Conservation (phyloP, 2,329 filamentous ascomycete species). For the Nemania sp. region DNA sequence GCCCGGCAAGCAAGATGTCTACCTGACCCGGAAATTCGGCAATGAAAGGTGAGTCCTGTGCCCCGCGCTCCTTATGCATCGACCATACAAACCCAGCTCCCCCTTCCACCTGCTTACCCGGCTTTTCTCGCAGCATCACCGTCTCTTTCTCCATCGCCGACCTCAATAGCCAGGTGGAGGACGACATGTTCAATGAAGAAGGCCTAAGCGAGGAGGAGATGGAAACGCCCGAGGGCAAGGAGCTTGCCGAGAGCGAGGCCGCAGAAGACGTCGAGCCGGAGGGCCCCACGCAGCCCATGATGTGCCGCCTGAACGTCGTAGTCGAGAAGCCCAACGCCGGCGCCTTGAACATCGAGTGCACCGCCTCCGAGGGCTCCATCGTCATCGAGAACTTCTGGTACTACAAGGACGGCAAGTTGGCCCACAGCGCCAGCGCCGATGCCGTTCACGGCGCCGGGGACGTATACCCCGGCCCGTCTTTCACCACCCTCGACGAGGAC, state of each 20-base stretch:
- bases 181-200: conserved; percentile 59
- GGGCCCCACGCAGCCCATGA: conserved; percentile 63
- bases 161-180: conserved; percentile 68
- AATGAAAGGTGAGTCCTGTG: conserved; percentile 76
- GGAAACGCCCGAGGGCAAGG: conserved; percentile 44
- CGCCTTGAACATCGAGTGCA: conserved; percentile 82
- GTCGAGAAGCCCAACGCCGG: conserved; percentile 87
- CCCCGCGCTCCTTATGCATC: too few relatives aligned
- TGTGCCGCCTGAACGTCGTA: conserved; percentile 81
- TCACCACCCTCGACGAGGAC: conserved; percentile 93
- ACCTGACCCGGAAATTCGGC: conserved; percentile 78
- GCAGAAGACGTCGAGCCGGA: conserved; percentile 57
- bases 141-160: conserved; percentile 85
- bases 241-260: conserved; percentile 59
- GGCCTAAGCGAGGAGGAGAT: conserved; percentile 57
- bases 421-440: conserved; percentile 75
- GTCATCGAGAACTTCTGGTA: conserved; percentile 90
- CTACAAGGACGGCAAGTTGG: conserved; percentile 77
- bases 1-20: conserved; percentile 83
- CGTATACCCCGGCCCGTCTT: conserved; percentile 88
- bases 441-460: conserved; percentile 74
- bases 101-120: too few relatives aligned
- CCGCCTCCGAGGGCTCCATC: conserved; percentile 83
- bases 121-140: conserved; percentile 63
- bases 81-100: too few relatives aligned